These are phyloP conservation scores for Scleromitrula shiraiana DNA, from an alignment of 2,329 filamentous ascomycete species.

Conservation along the genomic window DNA sequence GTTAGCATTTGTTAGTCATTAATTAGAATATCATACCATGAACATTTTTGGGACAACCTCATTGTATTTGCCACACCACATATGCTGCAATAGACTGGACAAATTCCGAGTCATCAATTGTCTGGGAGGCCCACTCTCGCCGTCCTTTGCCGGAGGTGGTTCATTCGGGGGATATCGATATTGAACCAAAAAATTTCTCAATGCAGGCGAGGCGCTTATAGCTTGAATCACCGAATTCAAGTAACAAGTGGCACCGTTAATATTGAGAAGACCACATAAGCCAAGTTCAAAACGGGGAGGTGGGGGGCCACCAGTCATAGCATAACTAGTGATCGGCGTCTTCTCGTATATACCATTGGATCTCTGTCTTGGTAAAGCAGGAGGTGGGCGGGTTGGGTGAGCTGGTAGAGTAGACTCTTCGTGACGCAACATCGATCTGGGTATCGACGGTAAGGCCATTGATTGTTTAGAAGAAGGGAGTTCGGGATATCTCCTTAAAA, in stretches of 20 bases:
- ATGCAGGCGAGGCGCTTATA: conserved; percentile 62
- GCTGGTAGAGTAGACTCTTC: conserved; percentile 28
- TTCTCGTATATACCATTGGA: conserved; percentile 74
- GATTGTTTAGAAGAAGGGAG: conserved; percentile 53
- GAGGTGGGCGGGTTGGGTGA: conserved; percentile 38
- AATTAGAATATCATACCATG: conserved; percentile 36
- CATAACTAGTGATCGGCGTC: conserved; percentile 17
- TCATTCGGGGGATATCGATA: conserved; percentile 50
- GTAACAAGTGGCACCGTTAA: conserved; percentile 70
- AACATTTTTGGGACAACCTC: conserved; percentile 46
- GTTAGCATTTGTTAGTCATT: conserved; percentile 3
- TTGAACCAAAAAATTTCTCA: conserved; percentile 57
- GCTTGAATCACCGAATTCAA: conserved; percentile 88
- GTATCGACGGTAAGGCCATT: conserved; percentile 37
- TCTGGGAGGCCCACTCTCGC: conserved; percentile 44
- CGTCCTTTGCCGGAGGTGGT: conserved; percentile 57
- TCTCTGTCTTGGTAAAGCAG: conserved; percentile 51
- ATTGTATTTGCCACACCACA: conserved; percentile 29
- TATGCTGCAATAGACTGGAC: conserved; percentile 44
- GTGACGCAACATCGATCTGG: conserved; percentile 13
- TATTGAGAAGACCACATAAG: conserved; percentile 71
- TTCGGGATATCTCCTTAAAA: conserved; percentile 73
- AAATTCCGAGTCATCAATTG: conserved; percentile 54
- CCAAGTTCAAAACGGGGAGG: conserved; percentile 30
- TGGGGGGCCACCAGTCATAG: conserved; percentile 6